A percentile compares a stretch with the other conserved stretches of the same genome.
These are phyloP conservation scores for Microthyrium microscopicum DNA, from an alignment of 2,329 filamentous ascomycete species.

Conservation along the genomic window DNA sequence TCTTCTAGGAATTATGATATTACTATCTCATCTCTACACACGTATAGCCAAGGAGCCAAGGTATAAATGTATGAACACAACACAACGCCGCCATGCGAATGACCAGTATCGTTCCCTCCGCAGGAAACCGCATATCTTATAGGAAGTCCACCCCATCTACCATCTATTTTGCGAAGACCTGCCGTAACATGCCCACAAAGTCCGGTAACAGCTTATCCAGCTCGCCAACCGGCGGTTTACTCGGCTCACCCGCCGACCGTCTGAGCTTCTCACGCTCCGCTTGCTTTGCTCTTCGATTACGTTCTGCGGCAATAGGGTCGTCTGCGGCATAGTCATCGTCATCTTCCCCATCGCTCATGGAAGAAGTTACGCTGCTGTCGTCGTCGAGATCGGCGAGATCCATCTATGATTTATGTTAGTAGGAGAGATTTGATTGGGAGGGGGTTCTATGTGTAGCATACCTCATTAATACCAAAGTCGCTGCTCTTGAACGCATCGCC, in stretches of 20 bases:
- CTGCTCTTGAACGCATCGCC: constrained; percentile 48
- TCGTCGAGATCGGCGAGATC: constrained; percentile 78
- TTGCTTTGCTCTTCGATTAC: constrained; percentile 56
- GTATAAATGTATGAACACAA: no score
- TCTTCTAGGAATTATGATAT: no score
- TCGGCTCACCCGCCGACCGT: constrained; percentile 65
- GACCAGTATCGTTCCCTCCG: no score
- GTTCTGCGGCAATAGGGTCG: constrained; percentile 74
- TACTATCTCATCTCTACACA: no score
- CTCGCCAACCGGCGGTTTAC: constrained; percentile 64
- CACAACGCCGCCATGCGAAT: no score
- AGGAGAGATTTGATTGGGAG: constrained; percentile 5
- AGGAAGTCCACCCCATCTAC: background rate
- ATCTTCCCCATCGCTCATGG: constrained; percentile 47
- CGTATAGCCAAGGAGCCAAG: no score
- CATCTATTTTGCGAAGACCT: constrained; percentile 54
- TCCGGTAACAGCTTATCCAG: constrained; percentile 63
- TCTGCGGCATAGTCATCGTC: constrained; percentile 48
- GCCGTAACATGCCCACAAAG: constrained; percentile 67
- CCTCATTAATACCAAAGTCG: constrained; percentile 80
- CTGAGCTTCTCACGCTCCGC: constrained; percentile 67
- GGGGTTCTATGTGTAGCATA: no score
- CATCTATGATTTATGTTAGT: constrained; percentile 21
- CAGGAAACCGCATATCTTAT: no score
- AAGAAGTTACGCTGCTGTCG: constrained; percentile 46